phyloP scores from a whole-genome alignment of 805 yeast genomes.

The Metschnikowia proteae region DNA sequence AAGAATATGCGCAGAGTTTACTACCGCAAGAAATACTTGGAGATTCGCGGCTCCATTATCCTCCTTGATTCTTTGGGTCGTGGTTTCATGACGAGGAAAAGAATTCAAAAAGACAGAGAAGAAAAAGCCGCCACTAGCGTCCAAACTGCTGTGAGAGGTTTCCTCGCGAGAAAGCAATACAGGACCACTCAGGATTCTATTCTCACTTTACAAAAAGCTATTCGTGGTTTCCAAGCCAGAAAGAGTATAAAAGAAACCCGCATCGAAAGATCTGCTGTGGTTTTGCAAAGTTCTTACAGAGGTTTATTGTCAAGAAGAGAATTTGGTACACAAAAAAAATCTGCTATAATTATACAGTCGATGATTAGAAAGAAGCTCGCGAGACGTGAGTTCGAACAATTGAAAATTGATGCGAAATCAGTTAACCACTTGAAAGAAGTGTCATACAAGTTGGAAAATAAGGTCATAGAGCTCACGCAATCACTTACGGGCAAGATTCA shows the following conservation, averaged over 20 bases:
- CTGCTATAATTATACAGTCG: conserved; percentile 73
- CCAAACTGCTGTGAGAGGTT: conserved; percentile 65
- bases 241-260: conserved; percentile 46
- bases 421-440: conserved; percentile 87
- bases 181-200: conserved; percentile 35
- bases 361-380: conserved; percentile 77
- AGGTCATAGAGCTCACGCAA: conserved; percentile 94
- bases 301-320: conserved; percentile 58
- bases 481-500: conserved; percentile 72
- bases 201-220: conserved; percentile 42
- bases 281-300: conserved; percentile 72
- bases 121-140: conserved; percentile 60
- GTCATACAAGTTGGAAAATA: conserved; percentile 89
- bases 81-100: conserved; percentile 57
- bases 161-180: conserved; percentile 41
- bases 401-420: conserved; percentile 87
- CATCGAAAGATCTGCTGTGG: conserved; percentile 59
- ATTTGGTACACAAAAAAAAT: conserved; percentile 44
- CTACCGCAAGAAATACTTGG: conserved; percentile 59
- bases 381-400: conserved; percentile 51
- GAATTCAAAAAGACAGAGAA: conserved; percentile 54
- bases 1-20: conserved; percentile 67
- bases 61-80: conserved; percentile 58
- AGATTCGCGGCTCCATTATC: conserved; percentile 50
- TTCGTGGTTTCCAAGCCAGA: conserved; percentile 55